Conservation (phyloP, 441 rosid species). For the Isatis lusitanica region DNA sequence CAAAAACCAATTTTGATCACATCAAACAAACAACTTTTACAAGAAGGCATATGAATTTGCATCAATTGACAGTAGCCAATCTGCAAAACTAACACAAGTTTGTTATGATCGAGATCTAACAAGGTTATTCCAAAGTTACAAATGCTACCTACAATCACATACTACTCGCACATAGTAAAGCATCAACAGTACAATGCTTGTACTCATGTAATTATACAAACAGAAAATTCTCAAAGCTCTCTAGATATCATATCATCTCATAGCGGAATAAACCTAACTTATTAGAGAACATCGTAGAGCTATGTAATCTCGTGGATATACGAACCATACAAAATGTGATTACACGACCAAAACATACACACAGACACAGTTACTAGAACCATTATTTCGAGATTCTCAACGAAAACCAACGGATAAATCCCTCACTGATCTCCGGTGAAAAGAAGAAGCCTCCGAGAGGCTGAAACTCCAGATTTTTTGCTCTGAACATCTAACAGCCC, state of each 20-base stretch:
- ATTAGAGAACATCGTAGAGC: background rate
- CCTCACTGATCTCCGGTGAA: constrained; percentile 19
- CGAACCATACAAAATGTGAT: background rate
- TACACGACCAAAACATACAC: background rate
- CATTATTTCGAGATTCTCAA: background rate
- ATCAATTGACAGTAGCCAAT: no score
- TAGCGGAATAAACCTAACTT: background rate
- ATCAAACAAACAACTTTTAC: background rate
- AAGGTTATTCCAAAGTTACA: no score
- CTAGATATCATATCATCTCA: background rate
- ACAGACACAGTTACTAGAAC: background rate
- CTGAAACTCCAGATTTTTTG: constrained; percentile 23
- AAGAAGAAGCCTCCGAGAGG: constrained; percentile 45
- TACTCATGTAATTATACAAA: background rate
- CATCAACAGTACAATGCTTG: background rate
- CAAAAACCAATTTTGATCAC: background rate
- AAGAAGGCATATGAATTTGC: background rate
- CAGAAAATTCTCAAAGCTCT: background rate
- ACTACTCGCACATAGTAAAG: background rate
- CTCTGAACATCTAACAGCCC: constrained; percentile 34
- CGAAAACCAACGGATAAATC: background rate
- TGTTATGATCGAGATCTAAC: no score
- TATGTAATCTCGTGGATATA: background rate
- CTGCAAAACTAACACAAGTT: no score
- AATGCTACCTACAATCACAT: no score